phyloP scores from a whole-genome alignment of 1,284 basidiomycete species.

The Dichomitus squalens region DNA sequence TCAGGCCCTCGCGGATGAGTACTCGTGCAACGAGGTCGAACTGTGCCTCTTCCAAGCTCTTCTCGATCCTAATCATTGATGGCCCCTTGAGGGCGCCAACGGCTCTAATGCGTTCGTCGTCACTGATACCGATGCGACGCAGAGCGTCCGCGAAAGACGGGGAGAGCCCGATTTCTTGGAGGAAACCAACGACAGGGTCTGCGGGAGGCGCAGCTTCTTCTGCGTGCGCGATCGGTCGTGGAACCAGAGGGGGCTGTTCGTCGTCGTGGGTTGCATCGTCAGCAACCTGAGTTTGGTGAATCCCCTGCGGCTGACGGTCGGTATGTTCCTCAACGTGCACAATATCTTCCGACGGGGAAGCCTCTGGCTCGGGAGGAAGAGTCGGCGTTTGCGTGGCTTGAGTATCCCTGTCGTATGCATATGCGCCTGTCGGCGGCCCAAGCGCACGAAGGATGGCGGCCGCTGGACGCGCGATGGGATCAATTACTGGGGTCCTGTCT shows the following conservation, averaged over 20 bases:
- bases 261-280: no score
- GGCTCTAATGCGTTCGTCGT: neutral
- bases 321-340: no score
- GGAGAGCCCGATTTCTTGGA: neutral
- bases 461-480: neutral
- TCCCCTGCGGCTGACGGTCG: no score
- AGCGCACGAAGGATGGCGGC: neutral
- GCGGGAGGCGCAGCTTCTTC: neutral
- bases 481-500: neutral
- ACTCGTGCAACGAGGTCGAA: conserved; percentile 3
- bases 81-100: neutral
- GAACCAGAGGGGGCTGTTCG: neutral
- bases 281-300: no score
- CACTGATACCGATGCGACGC: conserved; percentile 1
- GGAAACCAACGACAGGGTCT: conserved; percentile 3
- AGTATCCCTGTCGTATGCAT: neutral
- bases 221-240: no score
- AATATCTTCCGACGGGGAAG: no score
- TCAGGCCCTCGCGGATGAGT: conserved; percentile 6
- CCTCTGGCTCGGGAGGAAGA: neutral
- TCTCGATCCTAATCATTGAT: conserved; percentile 1
- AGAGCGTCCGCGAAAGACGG: neutral
- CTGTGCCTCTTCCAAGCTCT: neutral
- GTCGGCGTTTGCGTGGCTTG: no score
- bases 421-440: neutral